phyloP scores from a whole-genome alignment of 441 rosid species.

The Bruguiera hainesii region DNA sequence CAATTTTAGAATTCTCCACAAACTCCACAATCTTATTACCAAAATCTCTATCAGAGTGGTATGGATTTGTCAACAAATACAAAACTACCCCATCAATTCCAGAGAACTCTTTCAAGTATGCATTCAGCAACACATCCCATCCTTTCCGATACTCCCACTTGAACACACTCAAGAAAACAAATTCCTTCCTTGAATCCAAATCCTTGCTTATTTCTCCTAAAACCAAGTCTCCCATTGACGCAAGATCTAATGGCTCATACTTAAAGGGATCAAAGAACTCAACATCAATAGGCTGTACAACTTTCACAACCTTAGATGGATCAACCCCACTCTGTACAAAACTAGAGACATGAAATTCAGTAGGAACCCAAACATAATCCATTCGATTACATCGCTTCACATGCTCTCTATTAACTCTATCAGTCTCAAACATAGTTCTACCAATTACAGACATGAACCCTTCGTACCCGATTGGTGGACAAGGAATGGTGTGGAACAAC shows the following conservation, averaged over 20 bases:
- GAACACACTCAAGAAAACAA: slow-evolving; percentile 78
- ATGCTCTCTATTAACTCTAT: slow-evolving; percentile 57
- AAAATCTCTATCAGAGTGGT: slow-evolving; percentile 60
- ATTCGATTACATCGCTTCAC: slow-evolving; percentile 60
- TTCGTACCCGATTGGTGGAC: slow-evolving; percentile 65
- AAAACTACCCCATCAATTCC: slow-evolving; percentile 48
- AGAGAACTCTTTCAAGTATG: slow-evolving; percentile 68
- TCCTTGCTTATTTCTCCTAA: slow-evolving; percentile 32
- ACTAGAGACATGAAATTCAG: slow-evolving; percentile 69
- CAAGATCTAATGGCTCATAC: slow-evolving; percentile 47
- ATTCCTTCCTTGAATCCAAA: slow-evolving; percentile 28
- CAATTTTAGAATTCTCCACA: slow-evolving; percentile 36
- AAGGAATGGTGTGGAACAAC: slow-evolving; percentile 68
- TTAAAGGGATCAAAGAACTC: slow-evolving; percentile 55
- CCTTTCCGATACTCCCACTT: slow-evolving; percentile 91
- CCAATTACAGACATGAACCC: slow-evolving; percentile 53
- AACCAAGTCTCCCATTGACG: slow-evolving; percentile 35
- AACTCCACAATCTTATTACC: slow-evolving; percentile 67
- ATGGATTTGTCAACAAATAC: slow-evolving; percentile 69
- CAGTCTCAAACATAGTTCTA: slow-evolving; percentile 92
- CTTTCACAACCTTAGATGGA: slow-evolving; percentile 63
- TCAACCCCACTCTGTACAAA: slow-evolving; percentile 74
- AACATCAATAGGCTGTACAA: slow-evolving; percentile 77
- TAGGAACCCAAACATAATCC: slow-evolving; percentile 89
- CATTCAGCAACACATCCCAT: slow-evolving; percentile 79